Conservation (phyloP, 1,139 yeast genomes). For the Meyerozyma smithsonii region DNA sequence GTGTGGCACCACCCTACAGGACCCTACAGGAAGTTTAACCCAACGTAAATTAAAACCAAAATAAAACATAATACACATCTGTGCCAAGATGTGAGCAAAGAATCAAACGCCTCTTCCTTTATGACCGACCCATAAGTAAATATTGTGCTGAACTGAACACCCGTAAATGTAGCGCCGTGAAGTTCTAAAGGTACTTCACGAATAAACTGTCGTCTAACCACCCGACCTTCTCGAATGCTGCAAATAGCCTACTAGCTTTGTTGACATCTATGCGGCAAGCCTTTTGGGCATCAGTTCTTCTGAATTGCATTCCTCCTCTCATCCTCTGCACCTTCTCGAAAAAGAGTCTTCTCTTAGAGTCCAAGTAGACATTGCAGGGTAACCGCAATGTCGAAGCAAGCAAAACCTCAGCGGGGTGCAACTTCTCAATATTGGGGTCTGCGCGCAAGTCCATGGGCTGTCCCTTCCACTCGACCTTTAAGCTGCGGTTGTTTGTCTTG, state of each 20-base stretch:
- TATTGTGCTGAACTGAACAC: not conserved
- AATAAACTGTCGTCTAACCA: conserved; percentile 86
- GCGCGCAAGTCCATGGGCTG: conserved; percentile 85
- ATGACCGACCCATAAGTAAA: not conserved
- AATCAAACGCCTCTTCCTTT: not conserved
- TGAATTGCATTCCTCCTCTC: conserved; percentile 73
- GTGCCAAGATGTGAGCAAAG: not conserved
- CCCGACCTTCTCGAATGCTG: conserved; percentile 92
- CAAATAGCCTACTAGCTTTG: conserved; percentile 88
- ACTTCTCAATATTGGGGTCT: conserved; percentile 66
- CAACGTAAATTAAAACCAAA: not conserved
- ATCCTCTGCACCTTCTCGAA: conserved; percentile 80
- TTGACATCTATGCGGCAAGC: conserved; percentile 97
- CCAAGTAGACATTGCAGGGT: conserved; percentile 83
- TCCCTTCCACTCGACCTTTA: conserved; percentile 96
- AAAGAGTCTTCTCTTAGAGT: conserved; percentile 86
- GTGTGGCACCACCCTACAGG: not conserved
- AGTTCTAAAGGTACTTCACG: conserved; percentile 34
- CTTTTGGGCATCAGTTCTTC: conserved; percentile 97
- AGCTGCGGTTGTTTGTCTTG: conserved; percentile 56
- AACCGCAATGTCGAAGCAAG: conserved; percentile 85
- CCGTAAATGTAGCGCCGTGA: not conserved
- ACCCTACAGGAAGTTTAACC: not conserved
- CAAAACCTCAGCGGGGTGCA: conserved; percentile 90
- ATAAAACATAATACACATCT: conserved; percentile 1